Conservation (phyloP, 345 rosid species). For the Lepidium sativum region DNA sequence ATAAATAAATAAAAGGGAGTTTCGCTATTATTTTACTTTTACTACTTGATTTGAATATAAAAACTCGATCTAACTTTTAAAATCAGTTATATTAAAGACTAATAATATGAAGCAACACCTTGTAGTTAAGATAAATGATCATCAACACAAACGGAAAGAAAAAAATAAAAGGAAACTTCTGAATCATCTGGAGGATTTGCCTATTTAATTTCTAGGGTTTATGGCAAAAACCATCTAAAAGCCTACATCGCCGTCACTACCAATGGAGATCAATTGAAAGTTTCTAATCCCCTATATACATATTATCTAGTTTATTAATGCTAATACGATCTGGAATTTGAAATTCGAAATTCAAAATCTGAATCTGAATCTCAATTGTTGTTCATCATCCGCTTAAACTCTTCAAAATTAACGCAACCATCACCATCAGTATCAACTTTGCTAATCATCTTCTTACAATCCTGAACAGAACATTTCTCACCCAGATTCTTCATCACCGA, state of each 20-base stretch:
- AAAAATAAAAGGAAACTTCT: not conserved
- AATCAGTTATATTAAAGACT: too few relatives aligned
- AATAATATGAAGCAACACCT: not conserved
- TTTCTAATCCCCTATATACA: too few relatives aligned
- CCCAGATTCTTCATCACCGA: conserved; percentile 72
- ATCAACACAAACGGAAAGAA: not conserved
- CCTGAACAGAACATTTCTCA: conserved; percentile 52
- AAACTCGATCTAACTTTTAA: too few relatives aligned
- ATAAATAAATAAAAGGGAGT: too few relatives aligned
- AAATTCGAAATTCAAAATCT: not conserved
- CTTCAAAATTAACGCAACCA: conserved; percentile 84
- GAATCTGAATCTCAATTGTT: not conserved
- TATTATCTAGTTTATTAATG: not conserved
- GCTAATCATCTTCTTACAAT: conserved; percentile 76
- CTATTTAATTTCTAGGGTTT: not conserved
- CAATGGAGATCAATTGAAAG: not conserved
- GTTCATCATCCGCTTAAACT: conserved; percentile 89
- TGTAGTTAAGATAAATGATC: not conserved
- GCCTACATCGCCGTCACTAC: not conserved
- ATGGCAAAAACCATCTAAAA: not conserved
- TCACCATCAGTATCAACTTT: conserved; percentile 90
- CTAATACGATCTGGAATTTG: not conserved
- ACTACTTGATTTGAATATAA: too few relatives aligned
- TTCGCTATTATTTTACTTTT: too few relatives aligned
- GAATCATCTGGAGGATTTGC: not conserved